phyloP scores from a whole-genome alignment of 305 asterid species.

The Nicotiana rustica region DNA sequence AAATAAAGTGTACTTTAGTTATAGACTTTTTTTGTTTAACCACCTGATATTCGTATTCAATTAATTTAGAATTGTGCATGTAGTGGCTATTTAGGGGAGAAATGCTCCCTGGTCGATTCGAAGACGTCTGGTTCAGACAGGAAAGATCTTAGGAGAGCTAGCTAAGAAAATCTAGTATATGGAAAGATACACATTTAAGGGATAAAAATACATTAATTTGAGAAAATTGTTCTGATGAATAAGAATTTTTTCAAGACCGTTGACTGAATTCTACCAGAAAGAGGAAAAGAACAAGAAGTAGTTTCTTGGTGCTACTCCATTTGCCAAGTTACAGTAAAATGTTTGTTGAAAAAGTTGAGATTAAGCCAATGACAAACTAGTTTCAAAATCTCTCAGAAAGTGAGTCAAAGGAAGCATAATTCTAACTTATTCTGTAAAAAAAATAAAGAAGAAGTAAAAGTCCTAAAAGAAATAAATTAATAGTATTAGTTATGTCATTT shows the following conservation, averaged over 20 bases:
- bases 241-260: not conserved
- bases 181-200: not conserved
- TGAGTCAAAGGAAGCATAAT: constrained; percentile 21
- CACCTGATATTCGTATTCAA: too few species aligned
- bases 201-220: not conserved
- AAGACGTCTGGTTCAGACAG: too few species aligned
- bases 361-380: not conserved
- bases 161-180: not conserved
- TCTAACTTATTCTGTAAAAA: not conserved
- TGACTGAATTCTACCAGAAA: not conserved
- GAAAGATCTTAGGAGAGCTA: not conserved
- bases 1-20: too few species aligned
- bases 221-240: constrained; percentile 4
- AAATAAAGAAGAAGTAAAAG: too few species aligned
- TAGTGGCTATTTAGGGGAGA: too few species aligned
- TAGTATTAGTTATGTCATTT: constrained; percentile 1
- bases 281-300: not conserved
- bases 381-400: not conserved
- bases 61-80: too few species aligned
- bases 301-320: constrained; percentile 14
- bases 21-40: too few species aligned
- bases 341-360: constrained; percentile 2
- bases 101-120: too few species aligned
- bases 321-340: not conserved
- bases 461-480: not conserved